Base-by-base conservation (phyloP, 2,329 filamentous ascomycete genomes). In the Xylariales sp. region DNA sequence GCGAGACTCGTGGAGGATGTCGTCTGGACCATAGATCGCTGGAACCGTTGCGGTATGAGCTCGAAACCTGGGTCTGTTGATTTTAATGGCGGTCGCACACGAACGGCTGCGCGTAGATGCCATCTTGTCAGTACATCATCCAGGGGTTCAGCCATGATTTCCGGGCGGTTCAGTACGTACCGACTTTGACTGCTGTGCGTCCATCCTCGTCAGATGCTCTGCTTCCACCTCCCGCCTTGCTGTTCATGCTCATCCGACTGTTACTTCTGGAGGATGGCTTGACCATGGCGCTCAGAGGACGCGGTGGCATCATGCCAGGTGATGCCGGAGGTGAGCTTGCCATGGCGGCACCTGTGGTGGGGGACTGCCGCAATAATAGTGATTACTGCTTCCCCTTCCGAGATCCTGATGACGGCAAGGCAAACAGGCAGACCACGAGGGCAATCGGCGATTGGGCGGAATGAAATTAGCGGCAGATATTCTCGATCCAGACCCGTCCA, bases 141-240 rank as follows among this genome's bases (percentile, higher is more conserved):
- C 22, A 15, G 4, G 3, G 8, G 18, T 29, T 27, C 24, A 11
- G 15, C 9, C 5, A 22, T 8, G 3, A 20, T 12, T 36, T 20
- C 33, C 11, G 33, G 9, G 33, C 33, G 14, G 33, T 21, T 14
- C 33, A 47, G 51, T 46, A 86, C 89, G 56, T 78, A 96, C 90
- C 90, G 61, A 96, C 90, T 91, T 88, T 93, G 67, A 96, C 90
- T 19, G 90, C 87, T 5, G 90, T 95, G 62, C 86, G 90, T 48
- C 76, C 57, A 53, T 95, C 90, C 54, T 96, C 90, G 56, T 96
- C 90, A 1, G 89, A 95, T 18, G 85, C 84, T 58, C 88, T 80
- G 66, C 88, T 95, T 49, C 84, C 82, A 56, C 79, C 82, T 39
- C 81, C 82, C 39, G 74, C 70, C 64, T 86, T 91, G 68, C 86